These are phyloP conservation scores for Collybia sordida DNA, from an alignment of 768 basidiomycete genomes.

Conservation along the genomic window DNA sequence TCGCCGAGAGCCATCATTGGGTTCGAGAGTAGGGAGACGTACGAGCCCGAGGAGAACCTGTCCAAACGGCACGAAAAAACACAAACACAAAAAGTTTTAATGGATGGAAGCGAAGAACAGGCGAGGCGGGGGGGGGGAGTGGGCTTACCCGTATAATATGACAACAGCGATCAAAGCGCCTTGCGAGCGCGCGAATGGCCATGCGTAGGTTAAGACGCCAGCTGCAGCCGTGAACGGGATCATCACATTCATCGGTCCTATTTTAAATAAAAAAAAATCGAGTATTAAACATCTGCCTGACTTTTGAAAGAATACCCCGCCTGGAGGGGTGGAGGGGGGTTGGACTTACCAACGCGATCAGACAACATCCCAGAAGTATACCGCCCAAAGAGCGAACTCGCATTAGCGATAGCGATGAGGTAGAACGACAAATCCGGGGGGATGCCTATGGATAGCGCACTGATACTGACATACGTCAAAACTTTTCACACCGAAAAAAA, in stretches of 20 bases:
- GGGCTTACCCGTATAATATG: slow-evolving; percentile 59
- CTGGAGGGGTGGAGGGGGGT: neutral
- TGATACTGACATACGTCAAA: slow-evolving; percentile 67
- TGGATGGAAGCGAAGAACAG: neutral
- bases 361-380: slow-evolving; percentile 50
- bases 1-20: slow-evolving; percentile 65
- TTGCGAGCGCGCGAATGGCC: slow-evolving; percentile 61
- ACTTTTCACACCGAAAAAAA: slow-evolving; percentile 40
- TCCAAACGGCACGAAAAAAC: too few relatives aligned
- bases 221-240: slow-evolving; percentile 58
- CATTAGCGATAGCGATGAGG: slow-evolving; percentile 68
- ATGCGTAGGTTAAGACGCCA: slow-evolving; percentile 60
- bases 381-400: slow-evolving; percentile 61
- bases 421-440: slow-evolving; percentile 56
- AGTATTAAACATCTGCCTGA: too few relatives aligned
- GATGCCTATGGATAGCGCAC: slow-evolving; percentile 51
- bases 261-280: too few relatives aligned
- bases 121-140: neutral
- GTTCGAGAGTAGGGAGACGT: slow-evolving; percentile 51
- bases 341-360: slow-evolving; percentile 48
- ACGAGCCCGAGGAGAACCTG: slow-evolving; percentile 66
- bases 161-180: slow-evolving; percentile 50
- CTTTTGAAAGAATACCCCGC: neutral
- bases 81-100: neutral
- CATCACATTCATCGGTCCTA: slow-evolving; percentile 71